These are phyloP conservation scores for Epichloe sp. DNA, from an alignment of 2,329 filamentous ascomycete species.

Conservation along the genomic window DNA sequence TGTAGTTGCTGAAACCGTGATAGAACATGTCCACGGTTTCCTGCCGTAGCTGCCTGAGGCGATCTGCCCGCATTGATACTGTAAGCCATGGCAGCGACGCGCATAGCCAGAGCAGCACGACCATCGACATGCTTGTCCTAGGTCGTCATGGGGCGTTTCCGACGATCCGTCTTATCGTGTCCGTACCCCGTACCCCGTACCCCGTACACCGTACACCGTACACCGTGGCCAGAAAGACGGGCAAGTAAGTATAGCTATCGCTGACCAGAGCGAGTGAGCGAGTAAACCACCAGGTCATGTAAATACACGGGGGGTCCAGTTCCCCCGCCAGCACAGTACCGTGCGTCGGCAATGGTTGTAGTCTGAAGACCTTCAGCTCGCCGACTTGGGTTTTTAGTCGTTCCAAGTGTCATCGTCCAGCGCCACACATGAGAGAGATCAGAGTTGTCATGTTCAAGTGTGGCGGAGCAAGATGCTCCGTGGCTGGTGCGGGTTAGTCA, in stretches of 20 bases:
- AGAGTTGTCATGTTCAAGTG: neutral
- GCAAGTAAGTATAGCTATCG: neutral
- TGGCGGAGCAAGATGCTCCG: neutral
- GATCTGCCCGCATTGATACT: slow-evolving; percentile 40
- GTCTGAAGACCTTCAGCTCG: neutral
- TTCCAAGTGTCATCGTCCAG: neutral
- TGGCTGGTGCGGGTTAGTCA: neutral
- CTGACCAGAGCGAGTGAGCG: neutral
- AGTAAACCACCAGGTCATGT: neutral
- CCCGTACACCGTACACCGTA: too few species aligned
- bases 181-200: too few species aligned
- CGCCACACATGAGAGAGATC: slow-evolving; percentile 3
- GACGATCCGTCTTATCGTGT: neutral
- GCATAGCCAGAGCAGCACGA: slow-evolving; percentile 14
- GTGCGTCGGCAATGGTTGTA: slow-evolving; percentile 1
- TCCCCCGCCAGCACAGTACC: neutral
- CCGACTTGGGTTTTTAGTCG: neutral
- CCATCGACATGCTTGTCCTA: slow-evolving; percentile 16
- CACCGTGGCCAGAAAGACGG: neutral
- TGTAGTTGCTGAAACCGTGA: slow-evolving; percentile 93
- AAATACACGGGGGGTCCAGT: neutral
- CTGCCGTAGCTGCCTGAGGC: slow-evolving; percentile 41
- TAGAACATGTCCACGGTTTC: slow-evolving; percentile 76
- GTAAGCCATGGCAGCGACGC: slow-evolving; percentile 28
- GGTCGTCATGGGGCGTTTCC: neutral